Percentiles rank a stretch among this genome's conserved stretches.
phyloP scores from a whole-genome alignment of 345 rosid genomes.

The Erysimum cheiranthoides region DNA sequence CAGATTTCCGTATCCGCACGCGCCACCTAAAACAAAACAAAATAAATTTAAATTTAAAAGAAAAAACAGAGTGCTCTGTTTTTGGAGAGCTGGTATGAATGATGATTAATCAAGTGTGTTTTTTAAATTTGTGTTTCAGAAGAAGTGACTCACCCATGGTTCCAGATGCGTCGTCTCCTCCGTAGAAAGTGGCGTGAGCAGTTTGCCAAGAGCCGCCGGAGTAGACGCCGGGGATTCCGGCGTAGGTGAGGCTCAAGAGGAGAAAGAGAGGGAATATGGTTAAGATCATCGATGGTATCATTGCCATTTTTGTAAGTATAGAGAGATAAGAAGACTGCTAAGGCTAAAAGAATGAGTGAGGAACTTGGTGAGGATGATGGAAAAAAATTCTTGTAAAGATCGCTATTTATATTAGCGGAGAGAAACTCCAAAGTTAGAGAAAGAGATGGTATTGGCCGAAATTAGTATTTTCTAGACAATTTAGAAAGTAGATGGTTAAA shows the following conservation, averaged over 20 bases:
- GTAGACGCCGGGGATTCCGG: constrained; percentile 66
- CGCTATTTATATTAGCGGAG: constrained; percentile 38
- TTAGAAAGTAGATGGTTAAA: constrained; percentile 18
- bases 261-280: constrained; percentile 41
- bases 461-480: constrained; percentile 8
- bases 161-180: constrained; percentile 89
- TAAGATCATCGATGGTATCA: constrained; percentile 5
- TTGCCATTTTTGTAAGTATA: constrained; percentile 27
- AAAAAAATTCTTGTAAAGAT: constrained; percentile 19
- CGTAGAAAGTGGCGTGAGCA: constrained; percentile 95
- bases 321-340: constrained; percentile 20
- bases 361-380: constrained; percentile 36
- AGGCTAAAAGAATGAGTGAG: constrained; percentile 2
- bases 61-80: constrained; percentile 38
- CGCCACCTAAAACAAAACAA: constrained; percentile 54
- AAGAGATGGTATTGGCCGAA: constrained; percentile 15
- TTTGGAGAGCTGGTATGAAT: background rate
- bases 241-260: constrained; percentile 45
- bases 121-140: background rate
- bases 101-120: background rate
- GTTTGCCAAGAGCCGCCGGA: constrained; percentile 68
- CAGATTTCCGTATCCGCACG: constrained; percentile 75
- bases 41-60: no score
- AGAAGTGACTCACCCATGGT: constrained; percentile 68
- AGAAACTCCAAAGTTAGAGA: constrained; percentile 30